Evolutionary conservation across 345 rosid species (phyloP), one percentile per base, ranked within the genome.

Genomic region (Angophora floribunda): DNA sequence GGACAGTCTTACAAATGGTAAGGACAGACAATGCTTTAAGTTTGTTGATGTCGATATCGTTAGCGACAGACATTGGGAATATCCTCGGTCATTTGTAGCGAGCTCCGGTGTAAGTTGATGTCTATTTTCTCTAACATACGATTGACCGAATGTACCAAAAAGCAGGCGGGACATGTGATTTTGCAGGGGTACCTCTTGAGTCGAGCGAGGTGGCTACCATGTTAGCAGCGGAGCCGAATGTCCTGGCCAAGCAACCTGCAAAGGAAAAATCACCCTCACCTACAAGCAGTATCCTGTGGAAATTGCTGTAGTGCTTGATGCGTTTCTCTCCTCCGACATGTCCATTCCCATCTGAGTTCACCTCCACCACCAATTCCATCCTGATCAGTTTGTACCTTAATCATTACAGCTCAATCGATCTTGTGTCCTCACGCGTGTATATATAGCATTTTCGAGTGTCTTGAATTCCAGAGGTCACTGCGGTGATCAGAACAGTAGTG

Each of bases 191-290:
- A 89, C 91, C 89, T 89, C 80, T 17, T 28, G 90, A 91, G 94
- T 95, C 94, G 2, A 93, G 91, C 45, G 95, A 88, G 53, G 95
- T 93, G 4, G 95, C 94, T 6, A 89, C 93, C 51, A 94, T 89
- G 88, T 94, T 94, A 15, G 85, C 3, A 24, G 95, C 95, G 12
- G 93, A 92, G 47, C 94, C 92, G 85, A 96, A 94, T 21, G 90
- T 91, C 44, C 45, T 87, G 41, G 92, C 97, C 86, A 93, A 90
- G 91, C 91, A 93, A 52, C 85, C 87, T 10, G 95, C 88, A 87
- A 96, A 94, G 3, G 95, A 94, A 87, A 95, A 96, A 89, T 94
- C 94, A 7, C 96, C 97, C 87, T 96, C 95, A 5, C 96, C 97
- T 7, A 93, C 95, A 41, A 93, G 86, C 52, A 95, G 91, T 87